These are phyloP conservation scores for Excoecaria cochinchinensis DNA, from an alignment of 345 rosid species.

Conservation along the genomic window DNA sequence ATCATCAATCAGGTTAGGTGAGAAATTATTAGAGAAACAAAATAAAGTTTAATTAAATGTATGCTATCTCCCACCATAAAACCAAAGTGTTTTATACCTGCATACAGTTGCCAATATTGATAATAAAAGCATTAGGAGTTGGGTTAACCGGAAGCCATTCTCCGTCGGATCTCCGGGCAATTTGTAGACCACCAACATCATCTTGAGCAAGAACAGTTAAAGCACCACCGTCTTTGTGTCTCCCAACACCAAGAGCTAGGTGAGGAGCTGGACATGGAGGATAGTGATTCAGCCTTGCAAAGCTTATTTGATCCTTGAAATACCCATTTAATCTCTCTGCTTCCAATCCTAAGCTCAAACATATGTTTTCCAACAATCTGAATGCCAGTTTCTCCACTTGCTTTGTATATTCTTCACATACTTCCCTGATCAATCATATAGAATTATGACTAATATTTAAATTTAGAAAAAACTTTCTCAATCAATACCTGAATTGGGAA, in stretches of 20 bases:
- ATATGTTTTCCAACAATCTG: constrained; percentile 59
- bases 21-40: too few relatives aligned
- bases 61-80: too few relatives aligned
- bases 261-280: constrained; percentile 81
- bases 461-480: too few relatives aligned
- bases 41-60: too few relatives aligned
- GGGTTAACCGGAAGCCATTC: constrained; percentile 69
- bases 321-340: constrained; percentile 44
- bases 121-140: constrained; percentile 51
- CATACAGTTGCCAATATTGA: constrained; percentile 64
- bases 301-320: constrained; percentile 65
- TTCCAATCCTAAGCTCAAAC: constrained; percentile 64
- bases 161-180: constrained; percentile 65
- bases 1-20: too few relatives aligned
- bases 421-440: constrained; percentile 39
- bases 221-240: constrained; percentile 81
- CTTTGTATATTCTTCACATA: constrained; percentile 64
- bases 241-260: constrained; percentile 84
- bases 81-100: constrained; percentile 40
- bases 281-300: constrained; percentile 64
- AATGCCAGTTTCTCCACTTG: constrained; percentile 64
- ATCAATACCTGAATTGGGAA: constrained; percentile 54
- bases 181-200: constrained; percentile 76
- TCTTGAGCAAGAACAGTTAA: constrained; percentile 76
- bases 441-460: neutral